Evolutionary conservation across 371 early-diverging fungal genomes (phyloP).

Genomic region (Mortierella polycephala): DNA sequence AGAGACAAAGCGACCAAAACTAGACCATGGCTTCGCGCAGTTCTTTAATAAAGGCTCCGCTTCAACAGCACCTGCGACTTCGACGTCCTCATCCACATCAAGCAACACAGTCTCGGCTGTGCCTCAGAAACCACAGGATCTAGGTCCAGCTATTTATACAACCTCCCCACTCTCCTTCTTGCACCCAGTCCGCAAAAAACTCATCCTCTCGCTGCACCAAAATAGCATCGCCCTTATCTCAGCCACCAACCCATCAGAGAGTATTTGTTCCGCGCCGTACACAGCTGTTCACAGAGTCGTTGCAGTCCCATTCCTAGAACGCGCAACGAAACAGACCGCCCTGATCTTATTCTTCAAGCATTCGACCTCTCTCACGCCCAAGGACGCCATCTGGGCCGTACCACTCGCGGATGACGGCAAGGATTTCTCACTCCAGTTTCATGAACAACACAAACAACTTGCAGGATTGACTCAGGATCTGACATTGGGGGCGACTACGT

Average conservation of each 20-base stretch:
- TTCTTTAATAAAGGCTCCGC: constrained; percentile 13
- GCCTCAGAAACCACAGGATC: constrained; percentile 3
- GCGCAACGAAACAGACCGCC: constrained; percentile 47
- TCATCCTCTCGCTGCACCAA: constrained; percentile 28
- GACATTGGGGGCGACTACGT: neutral
- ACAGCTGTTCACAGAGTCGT: constrained; percentile 25
- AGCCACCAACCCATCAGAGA: constrained; percentile 13
- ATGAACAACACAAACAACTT: constrained; percentile 12
- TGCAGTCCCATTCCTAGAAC: constrained; percentile 47
- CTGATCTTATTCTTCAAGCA: constrained; percentile 44
- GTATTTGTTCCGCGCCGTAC: constrained; percentile 29
- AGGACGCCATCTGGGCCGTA: constrained; percentile 51
- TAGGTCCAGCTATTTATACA: constrained; percentile 43
- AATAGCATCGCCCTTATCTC: constrained; percentile 30
- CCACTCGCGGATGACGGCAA: constrained; percentile 51
- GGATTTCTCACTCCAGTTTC: constrained; percentile 31
- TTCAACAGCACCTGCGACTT: constrained; percentile 1
- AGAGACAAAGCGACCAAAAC: constrained; percentile 9
- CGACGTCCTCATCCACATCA: neutral
- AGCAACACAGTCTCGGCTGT: neutral
- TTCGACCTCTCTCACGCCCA: constrained; percentile 10
- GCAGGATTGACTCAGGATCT: constrained; percentile 26
- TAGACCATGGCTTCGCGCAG: constrained; percentile 18
- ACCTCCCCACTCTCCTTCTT: constrained; percentile 42
- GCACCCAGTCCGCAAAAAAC: constrained; percentile 49